These are phyloP conservation scores for Rhizopus stolonifer DNA, from an alignment of 371 early-diverging fungal genomes.

Conservation along the genomic window DNA sequence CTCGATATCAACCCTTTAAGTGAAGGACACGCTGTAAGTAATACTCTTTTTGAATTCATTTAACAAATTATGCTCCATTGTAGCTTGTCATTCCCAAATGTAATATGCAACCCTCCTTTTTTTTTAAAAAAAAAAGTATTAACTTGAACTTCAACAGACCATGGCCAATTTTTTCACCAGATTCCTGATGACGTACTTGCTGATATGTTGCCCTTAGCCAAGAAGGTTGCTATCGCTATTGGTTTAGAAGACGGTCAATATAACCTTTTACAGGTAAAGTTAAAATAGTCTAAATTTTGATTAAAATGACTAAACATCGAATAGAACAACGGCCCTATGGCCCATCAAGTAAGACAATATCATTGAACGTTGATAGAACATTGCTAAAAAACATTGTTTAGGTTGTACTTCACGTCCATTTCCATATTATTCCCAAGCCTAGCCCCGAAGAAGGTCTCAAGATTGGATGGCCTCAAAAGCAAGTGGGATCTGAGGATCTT, in stretches of 20 bases:
- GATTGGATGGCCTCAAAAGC: conserved; percentile 63
- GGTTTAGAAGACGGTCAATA: conserved; percentile 65
- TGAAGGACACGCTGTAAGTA: conserved; percentile 77
- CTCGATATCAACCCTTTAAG: conserved; percentile 80
- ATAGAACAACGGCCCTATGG: conserved; percentile 77
- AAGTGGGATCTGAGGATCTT: conserved; percentile 36
- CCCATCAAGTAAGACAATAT: conserved; percentile 35
- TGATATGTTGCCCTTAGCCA: conserved; percentile 88
- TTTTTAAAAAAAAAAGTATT: neutral
- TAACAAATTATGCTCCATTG: too few species aligned
- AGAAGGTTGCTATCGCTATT: conserved; percentile 77
- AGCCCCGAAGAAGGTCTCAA: conserved; percentile 66
- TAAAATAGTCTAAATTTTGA: neutral
- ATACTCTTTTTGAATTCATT: neutral
- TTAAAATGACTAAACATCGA: neutral
- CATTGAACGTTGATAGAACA: neutral
- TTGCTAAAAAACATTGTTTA: conserved; percentile 10
- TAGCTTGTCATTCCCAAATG: conserved; percentile 87
- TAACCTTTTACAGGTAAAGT: conserved; percentile 84
- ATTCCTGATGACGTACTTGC: conserved; percentile 83
- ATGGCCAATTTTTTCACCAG: conserved; percentile 87
- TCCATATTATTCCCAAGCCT: conserved; percentile 89
- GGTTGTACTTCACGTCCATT: conserved; percentile 88
- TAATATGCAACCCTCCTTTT: too few species aligned
- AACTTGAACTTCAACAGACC: conserved; percentile 56